Evolutionary conservation across 1,284 basidiomycete genomes (phyloP).

Genomic region (Butyriboletus pseudospeciosus): DNA sequence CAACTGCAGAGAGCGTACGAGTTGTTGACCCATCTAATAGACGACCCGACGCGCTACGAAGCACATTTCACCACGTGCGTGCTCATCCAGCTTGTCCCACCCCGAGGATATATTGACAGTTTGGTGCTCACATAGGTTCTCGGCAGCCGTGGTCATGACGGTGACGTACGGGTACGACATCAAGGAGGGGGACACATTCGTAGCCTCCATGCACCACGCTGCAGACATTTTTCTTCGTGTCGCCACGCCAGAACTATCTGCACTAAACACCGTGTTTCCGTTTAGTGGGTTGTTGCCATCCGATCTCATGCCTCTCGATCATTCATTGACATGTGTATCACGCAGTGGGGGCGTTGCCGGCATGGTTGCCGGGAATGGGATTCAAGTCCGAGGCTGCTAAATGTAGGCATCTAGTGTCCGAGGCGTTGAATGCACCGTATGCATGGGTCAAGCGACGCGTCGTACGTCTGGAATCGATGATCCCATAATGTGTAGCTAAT

Average conservation of each 20-base stretch:
- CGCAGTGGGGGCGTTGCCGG: constrained; percentile 6
- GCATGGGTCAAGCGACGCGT: constrained; percentile 11
- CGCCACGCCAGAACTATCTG: neutral
- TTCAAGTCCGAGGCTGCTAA: constrained; percentile 13
- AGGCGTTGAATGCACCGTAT: constrained; percentile 14
- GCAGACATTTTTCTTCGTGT: neutral
- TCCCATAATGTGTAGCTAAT: neutral
- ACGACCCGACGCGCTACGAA: constrained; percentile 4
- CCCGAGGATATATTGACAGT: neutral
- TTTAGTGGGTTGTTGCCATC: constrained; percentile 5
- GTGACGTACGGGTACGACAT: constrained; percentile 19
- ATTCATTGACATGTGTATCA: neutral
- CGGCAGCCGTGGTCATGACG: constrained; percentile 10
- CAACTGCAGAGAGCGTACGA: constrained; percentile 14
- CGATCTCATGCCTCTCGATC: neutral
- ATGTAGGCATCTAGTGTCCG: constrained; percentile 4
- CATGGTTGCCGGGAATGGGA: constrained; percentile 15
- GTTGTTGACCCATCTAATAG: constrained; percentile 7
- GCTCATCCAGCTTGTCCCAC: neutral
- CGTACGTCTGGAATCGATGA: constrained; percentile 1
- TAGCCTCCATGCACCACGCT: constrained; percentile 13
- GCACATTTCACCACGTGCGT: constrained; percentile 11
- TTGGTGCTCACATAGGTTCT: constrained; percentile 10
- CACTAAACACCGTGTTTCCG: constrained; percentile 7
- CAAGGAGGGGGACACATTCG: constrained; percentile 2